Evolutionary conservation across 2,329 filamentous ascomycete genomes (phyloP).

Genomic region (Sporothrix dimorphospora): DNA sequence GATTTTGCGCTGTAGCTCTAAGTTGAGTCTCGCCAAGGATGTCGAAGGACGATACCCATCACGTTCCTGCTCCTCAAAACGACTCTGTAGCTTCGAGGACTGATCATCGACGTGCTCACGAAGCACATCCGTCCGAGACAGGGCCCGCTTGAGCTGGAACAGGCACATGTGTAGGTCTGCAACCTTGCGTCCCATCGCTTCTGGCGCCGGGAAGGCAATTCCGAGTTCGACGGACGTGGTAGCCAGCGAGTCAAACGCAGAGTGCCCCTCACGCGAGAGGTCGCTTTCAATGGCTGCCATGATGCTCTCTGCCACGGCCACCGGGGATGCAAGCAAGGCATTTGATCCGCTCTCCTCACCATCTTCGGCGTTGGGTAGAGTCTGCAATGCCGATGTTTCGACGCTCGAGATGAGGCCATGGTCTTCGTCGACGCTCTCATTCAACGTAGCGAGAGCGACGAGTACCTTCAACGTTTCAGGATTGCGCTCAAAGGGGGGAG

Average conservation of each 20-base stretch:
- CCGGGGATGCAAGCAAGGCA: neutral
- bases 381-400: constrained; percentile 62
- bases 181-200: constrained; percentile 56
- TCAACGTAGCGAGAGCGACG: constrained; percentile 72
- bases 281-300: constrained; percentile 57
- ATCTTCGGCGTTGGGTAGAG: constrained; percentile 43
- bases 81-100: constrained; percentile 43
- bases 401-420: constrained; percentile 59
- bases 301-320: constrained; percentile 44
- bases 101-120: constrained; percentile 59
- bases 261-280: constrained; percentile 58
- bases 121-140: constrained; percentile 59
- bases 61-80: constrained; percentile 49
- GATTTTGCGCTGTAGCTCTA: constrained; percentile 71
- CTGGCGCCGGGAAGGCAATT: constrained; percentile 52
- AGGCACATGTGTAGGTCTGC: constrained; percentile 59
- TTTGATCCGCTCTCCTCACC: constrained; percentile 29
- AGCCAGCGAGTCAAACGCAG: constrained; percentile 62
- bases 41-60: constrained; percentile 58
- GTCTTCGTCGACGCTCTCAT: constrained; percentile 78
- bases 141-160: constrained; percentile 59
- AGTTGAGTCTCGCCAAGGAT: constrained; percentile 69
- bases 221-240: constrained; percentile 54
- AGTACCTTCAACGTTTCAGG: constrained; percentile 77
- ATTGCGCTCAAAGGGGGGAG: constrained; percentile 80